Evolutionary conservation across 257 asterid species (phyloP), one percentile per base, ranked within the genome.

Genomic region (Capsicum pubescens): DNA sequence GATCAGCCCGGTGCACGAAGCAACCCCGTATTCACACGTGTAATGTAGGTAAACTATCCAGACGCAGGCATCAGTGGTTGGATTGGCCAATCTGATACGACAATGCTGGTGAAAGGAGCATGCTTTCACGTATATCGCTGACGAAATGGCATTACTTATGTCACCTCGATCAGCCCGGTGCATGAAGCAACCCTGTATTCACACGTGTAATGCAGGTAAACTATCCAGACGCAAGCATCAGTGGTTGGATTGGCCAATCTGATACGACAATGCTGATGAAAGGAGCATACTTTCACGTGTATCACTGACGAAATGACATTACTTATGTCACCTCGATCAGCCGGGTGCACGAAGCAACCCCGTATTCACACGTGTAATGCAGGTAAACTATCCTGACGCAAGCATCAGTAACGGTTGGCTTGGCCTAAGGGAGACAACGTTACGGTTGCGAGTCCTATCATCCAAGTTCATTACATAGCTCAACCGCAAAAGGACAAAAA

Each of bases 401-500:
- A 32, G 3, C 46, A 32, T 11, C 10, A 16, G n/a, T 32, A 55
- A 12, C 6, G 6, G 17, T 3, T 13, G 59, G 5, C 61, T 6
- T 56, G 9, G 14, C 44, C 44, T 39, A 3, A 61, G 68, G 69
- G 36, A 42, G 44, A 64, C 36, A 64, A 64, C 5, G 5, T 63
- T 21, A 63, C 69, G 2, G 71, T 64, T n/a, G 80, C 39, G 16
- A 71, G 7, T 44, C 79, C 9, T 44, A 44, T 71, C 79, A 71
- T 71, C 79, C 44, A 42, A n/a, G 7, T 71, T 71, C 55, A 71
- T 72, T 32, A 26, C 71, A 64, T 64, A 26, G 71, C 32, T 64
- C 71, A 64, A 64, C 46, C 9, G 2, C 48, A 6, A 67, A 67
- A 67, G 48, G 39, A 14, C 3, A 6, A 64, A 66, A 58, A 32